Conservation (phyloP, 345 rosid genomes). For the Lepidium aucheri region DNA sequence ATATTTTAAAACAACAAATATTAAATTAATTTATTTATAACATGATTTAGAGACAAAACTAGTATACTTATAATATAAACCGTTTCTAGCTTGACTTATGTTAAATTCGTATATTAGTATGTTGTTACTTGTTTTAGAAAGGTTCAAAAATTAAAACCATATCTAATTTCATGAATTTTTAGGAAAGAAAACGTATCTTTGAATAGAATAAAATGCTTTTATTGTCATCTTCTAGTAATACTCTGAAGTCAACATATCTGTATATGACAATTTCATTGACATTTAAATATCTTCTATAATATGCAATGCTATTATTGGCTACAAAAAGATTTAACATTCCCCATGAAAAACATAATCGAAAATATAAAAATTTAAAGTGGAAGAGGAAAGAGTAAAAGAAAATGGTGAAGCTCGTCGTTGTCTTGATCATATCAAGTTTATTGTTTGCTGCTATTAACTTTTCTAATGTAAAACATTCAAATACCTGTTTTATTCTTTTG, state of each 20-base stretch:
- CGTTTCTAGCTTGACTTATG: too few species aligned
- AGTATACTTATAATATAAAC: too few species aligned
- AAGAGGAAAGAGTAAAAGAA: not conserved
- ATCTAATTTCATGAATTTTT: not conserved
- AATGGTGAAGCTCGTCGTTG: not conserved
- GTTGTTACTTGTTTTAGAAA: too few species aligned
- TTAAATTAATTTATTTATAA: too few species aligned
- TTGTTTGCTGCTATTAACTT: slow-evolving; percentile 5
- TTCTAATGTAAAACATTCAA: slow-evolving; percentile 1
- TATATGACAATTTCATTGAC: not conserved
- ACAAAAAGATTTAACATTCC: not conserved
- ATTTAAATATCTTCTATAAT: slow-evolving; percentile 5
- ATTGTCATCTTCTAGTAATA: not conserved
- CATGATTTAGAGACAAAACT: too few species aligned
- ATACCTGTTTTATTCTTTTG: not conserved
- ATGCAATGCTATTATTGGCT: not conserved
- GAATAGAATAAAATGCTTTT: not conserved
- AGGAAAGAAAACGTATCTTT: not conserved
- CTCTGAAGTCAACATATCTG: not conserved
- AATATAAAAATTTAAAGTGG: not conserved
- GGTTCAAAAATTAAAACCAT: not conserved
- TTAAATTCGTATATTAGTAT: too few species aligned
- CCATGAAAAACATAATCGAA: not conserved
- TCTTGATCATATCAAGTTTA: not conserved
- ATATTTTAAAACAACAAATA: too few species aligned